These are phyloP conservation scores for Fusarium nisikadoi DNA, from an alignment of 2,329 filamentous ascomycete genomes.

Conservation along the genomic window DNA sequence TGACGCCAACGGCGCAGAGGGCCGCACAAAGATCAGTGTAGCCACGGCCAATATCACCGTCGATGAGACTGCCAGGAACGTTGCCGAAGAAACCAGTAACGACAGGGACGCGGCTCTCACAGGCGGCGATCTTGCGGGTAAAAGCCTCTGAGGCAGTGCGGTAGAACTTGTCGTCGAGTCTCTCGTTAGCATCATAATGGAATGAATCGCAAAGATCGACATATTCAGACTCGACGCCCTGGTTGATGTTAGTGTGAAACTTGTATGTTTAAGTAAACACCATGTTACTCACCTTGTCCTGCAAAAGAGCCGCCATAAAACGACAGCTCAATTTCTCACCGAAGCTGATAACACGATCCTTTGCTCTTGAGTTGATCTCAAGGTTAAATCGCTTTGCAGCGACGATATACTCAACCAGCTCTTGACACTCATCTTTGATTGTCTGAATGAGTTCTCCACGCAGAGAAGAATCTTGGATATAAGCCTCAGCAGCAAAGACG, in stretches of 20 bases:
- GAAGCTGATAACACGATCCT: slow-evolving; percentile 91
- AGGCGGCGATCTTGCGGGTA: slow-evolving; percentile 71
- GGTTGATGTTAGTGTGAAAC: slow-evolving; percentile 42
- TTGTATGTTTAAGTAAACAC: background rate
- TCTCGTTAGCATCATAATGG: slow-evolving; percentile 69
- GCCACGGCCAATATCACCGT: slow-evolving; percentile 88
- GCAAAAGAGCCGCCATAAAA: slow-evolving; percentile 86
- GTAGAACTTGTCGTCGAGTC: slow-evolving; percentile 77
- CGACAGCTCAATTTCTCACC: slow-evolving; percentile 96
- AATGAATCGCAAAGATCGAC: slow-evolving; percentile 88
- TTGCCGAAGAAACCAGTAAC: slow-evolving; percentile 95
- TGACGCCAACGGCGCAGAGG: slow-evolving; percentile 87
- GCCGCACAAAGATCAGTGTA: slow-evolving; percentile 98
- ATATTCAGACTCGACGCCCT: slow-evolving; percentile 86
- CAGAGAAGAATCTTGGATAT: slow-evolving; percentile 67
- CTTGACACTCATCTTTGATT: slow-evolving; percentile 82
- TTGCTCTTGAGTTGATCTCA: slow-evolving; percentile 81
- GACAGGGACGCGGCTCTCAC: slow-evolving; percentile 76
- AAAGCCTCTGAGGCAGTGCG: slow-evolving; percentile 70
- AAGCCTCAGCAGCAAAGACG: slow-evolving; percentile 73
- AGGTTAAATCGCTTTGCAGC: slow-evolving; percentile 74
- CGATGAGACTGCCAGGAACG: slow-evolving; percentile 89
- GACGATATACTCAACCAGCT: slow-evolving; percentile 78
- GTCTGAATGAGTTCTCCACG: slow-evolving; percentile 69
- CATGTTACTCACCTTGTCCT: slow-evolving; percentile 68